Percentiles rank a stretch among this genome's conserved stretches.
Evolutionary conservation across 306 rosid species (phyloP).

Genomic region (Abrus pulchellus): DNA sequence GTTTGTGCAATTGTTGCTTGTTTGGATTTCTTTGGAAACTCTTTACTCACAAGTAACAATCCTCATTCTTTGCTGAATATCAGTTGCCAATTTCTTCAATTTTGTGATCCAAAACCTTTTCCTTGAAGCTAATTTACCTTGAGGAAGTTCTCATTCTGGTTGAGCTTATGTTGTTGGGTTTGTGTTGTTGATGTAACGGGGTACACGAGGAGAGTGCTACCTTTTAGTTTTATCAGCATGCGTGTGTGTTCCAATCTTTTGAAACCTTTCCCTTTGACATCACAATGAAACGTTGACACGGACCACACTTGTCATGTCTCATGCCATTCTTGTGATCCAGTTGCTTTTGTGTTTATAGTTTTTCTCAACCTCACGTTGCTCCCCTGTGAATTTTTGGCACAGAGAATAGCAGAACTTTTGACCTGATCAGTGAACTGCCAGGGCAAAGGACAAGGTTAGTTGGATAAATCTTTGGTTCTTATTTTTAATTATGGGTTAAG

Average conservation of each 20-base stretch:
- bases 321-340: slow-evolving; percentile 75
- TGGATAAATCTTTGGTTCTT: slow-evolving; percentile 44
- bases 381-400: slow-evolving; percentile 46
- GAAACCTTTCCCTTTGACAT: slow-evolving; percentile 45
- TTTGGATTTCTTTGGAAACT: slow-evolving; percentile 48
- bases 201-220: slow-evolving; percentile 59
- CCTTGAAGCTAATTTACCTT: slow-evolving; percentile 49
- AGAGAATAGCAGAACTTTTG: slow-evolving; percentile 62
- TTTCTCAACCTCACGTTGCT: slow-evolving; percentile 48
- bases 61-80: slow-evolving; percentile 45
- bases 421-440: slow-evolving; percentile 53
- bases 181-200: slow-evolving; percentile 52
- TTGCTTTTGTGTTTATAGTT: slow-evolving; percentile 48
- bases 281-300: slow-evolving; percentile 48
- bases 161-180: slow-evolving; percentile 43
- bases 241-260: slow-evolving; percentile 47
- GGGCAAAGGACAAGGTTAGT: slow-evolving; percentile 66
- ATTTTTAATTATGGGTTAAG: slow-evolving; percentile 43
- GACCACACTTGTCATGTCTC: slow-evolving; percentile 62
- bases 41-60: slow-evolving; percentile 60
- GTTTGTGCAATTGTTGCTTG: slow-evolving; percentile 61
- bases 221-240: slow-evolving; percentile 46
- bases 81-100: slow-evolving; percentile 35
- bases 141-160: slow-evolving; percentile 45
- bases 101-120: slow-evolving; percentile 39